phyloP scores from a whole-genome alignment of 2,329 filamentous ascomycete genomes.

The Hirsutella minnesotensis region DNA sequence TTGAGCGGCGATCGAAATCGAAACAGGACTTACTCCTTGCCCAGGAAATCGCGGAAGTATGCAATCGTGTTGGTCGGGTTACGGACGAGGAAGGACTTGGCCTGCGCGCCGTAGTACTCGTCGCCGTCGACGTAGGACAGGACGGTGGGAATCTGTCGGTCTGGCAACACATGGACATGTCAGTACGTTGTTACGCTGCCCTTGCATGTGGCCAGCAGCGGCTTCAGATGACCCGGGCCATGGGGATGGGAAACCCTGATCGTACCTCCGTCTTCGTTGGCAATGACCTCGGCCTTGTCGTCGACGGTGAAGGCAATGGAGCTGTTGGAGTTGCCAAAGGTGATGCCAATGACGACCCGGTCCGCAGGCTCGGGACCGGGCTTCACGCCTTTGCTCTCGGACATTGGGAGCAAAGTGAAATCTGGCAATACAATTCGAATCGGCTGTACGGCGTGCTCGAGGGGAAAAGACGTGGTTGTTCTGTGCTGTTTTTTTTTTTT shows the following conservation, averaged over 20 bases:
- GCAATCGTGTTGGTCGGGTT: slow-evolving; percentile 89
- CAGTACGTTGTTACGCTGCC: neutral
- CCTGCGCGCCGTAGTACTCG: slow-evolving; percentile 92
- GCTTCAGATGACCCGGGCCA: neutral
- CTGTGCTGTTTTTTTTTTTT: too few relatives aligned
- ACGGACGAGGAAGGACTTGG: slow-evolving; percentile 84
- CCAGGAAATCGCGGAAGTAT: slow-evolving; percentile 92
- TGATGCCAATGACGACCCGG: slow-evolving; percentile 77
- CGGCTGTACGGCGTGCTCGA: neutral
- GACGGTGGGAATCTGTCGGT: slow-evolving; percentile 91
- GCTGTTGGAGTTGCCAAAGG: slow-evolving; percentile 97
- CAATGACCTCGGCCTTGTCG: slow-evolving; percentile 94
- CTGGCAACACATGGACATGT: slow-evolving; percentile 28
- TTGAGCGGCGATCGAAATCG: too few relatives aligned
- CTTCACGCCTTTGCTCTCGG: slow-evolving; percentile 31
- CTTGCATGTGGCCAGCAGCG: neutral
- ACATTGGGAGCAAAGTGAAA: slow-evolving; percentile 22
- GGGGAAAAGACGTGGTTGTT: too few relatives aligned
- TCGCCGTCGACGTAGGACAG: slow-evolving; percentile 93
- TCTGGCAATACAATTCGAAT: neutral
- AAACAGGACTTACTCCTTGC: slow-evolving; percentile 55
- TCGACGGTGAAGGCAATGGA: slow-evolving; percentile 90
- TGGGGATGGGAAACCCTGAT: slow-evolving; percentile 5
- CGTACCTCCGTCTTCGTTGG: slow-evolving; percentile 93
- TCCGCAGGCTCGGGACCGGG: slow-evolving; percentile 40